phyloP scores from a whole-genome alignment of 257 asterid genomes.

The Nemophila menziesii region DNA sequence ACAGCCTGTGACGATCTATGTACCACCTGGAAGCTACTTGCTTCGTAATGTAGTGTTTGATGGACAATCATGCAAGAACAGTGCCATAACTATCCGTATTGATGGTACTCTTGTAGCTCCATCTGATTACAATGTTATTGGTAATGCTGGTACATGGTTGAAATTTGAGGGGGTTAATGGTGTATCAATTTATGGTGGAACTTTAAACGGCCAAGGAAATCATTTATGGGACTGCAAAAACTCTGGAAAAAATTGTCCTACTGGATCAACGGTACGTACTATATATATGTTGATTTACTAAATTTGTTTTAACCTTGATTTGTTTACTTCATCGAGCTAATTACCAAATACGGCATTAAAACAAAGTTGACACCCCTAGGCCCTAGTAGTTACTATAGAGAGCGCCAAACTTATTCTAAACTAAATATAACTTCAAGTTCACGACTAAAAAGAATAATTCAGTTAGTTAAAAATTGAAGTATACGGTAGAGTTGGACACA shows the following conservation, averaged over 20 bases:
- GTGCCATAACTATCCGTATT: constrained; percentile 24
- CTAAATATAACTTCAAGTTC: too few relatives aligned
- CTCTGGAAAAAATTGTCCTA: constrained; percentile 4
- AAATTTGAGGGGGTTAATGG: constrained; percentile 43
- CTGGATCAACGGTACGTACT: constrained; percentile 1
- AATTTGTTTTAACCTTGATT: background rate
- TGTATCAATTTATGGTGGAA: constrained; percentile 18
- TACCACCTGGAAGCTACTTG: constrained; percentile 36
- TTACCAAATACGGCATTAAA: too few relatives aligned
- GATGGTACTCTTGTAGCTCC: constrained; percentile 66
- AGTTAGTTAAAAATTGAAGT: too few relatives aligned
- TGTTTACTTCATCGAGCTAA: background rate
- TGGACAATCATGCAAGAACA: constrained; percentile 38
- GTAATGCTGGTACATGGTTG: constrained; percentile 34
- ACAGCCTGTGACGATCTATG: constrained; percentile 26
- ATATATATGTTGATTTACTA: too few relatives aligned
- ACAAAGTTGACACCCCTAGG: too few relatives aligned
- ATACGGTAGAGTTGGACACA: too few relatives aligned
- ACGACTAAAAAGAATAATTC: too few relatives aligned
- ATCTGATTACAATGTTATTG: constrained; percentile 22
- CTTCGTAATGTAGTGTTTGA: constrained; percentile 15
- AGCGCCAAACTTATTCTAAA: too few relatives aligned
- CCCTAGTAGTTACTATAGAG: too few relatives aligned
- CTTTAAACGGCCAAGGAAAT: constrained; percentile 18
- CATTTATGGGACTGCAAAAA: constrained; percentile 19